Percentiles rank a stretch among this genome's conserved stretches.
phyloP scores from a whole-genome alignment of 345 rosid genomes.

The Kernera saxatilis region DNA sequence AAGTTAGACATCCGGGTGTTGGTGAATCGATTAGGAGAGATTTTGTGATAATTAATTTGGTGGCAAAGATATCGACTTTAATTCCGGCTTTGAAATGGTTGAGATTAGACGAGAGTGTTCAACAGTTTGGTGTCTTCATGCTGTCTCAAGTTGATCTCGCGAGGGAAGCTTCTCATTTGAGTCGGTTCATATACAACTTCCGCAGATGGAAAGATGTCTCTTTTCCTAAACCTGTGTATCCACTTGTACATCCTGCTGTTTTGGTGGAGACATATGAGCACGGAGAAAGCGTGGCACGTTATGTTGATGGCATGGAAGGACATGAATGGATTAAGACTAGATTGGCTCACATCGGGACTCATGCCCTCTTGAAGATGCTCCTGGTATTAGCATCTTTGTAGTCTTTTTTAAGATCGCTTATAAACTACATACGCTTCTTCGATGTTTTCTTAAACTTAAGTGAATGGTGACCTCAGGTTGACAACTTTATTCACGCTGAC shows the following conservation, averaged over 20 bases:
- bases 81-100: slow-evolving; percentile 88
- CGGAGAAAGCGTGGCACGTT: slow-evolving; percentile 83
- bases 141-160: slow-evolving; percentile 99
- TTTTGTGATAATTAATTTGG: slow-evolving; percentile 71
- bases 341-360: slow-evolving; percentile 95
- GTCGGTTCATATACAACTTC: slow-evolving; percentile 91
- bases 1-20: slow-evolving; percentile 99
- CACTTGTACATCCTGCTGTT: slow-evolving; percentile 99
- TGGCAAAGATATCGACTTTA: slow-evolving; percentile 62
- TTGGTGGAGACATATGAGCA: slow-evolving; percentile 94
- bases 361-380: slow-evolving; percentile 98
- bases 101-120: slow-evolving; percentile 92
- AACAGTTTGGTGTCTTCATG: slow-evolving; percentile 98
- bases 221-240: slow-evolving; percentile 96
- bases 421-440: background rate
- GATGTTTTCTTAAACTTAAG: background rate
- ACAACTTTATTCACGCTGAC: slow-evolving; percentile 97
- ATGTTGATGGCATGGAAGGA: slow-evolving; percentile 82
- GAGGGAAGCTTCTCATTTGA: slow-evolving; percentile 95
- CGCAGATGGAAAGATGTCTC: slow-evolving; percentile 97
- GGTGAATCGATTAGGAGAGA: slow-evolving; percentile 96
- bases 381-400: slow-evolving; percentile 43
- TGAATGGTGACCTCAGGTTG: slow-evolving; percentile 55
- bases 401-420: background rate
- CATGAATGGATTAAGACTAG: slow-evolving; percentile 68